Evolutionary conservation across 345 rosid genomes (phyloP), one percentile per base, ranked within the genome.

Genomic region (Carallia brachiata): DNA sequence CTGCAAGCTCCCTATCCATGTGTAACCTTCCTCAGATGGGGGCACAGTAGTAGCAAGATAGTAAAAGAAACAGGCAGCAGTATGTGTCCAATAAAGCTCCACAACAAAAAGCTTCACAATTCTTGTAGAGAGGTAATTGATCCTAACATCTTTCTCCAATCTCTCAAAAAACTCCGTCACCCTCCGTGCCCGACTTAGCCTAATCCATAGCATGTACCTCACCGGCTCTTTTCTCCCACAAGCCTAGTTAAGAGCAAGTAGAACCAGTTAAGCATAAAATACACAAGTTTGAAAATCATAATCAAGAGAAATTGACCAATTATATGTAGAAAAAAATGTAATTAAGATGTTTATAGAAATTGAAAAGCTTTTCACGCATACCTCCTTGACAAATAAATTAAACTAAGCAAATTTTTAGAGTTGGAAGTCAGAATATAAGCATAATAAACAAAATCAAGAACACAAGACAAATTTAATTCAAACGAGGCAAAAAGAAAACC

Each of bases 31-130:
- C 64, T 84, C 54, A 13, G 90, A 78, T 36, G 82, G 67, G 77
- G 98, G 96, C 31, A 90, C 13, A 10, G 97, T 93, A 6, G 98
- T 89, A 7, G 98, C 98, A 47, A 93, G 90, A 80, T 88, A 93
- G 73, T 93, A 90, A 72, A 93, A 90, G 69, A 93, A 89, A 76
- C 96, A 93, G 28, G 97, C 97, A 16, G 98, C 98, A 0, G 96
- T 85, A 71, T 93, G 97, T 1, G 98, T 93, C 80, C 98, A 89
- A 60, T 93, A 89, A 47, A 86, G 85, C 69, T 93, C 97, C 5
- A 93, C 97, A 2, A 82, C 91, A n/a, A 93, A 76, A 68, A 93
- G 98, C 76, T 90, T 93, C 63, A 86, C 78, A 59, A 90, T 93
- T 74, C 98, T 77, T 0, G 88, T 88, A 72, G 87, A 89, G 19